Evolutionary conservation across 2,329 filamentous ascomycete genomes (phyloP).

Genomic region (Venturia asperata): DNA sequence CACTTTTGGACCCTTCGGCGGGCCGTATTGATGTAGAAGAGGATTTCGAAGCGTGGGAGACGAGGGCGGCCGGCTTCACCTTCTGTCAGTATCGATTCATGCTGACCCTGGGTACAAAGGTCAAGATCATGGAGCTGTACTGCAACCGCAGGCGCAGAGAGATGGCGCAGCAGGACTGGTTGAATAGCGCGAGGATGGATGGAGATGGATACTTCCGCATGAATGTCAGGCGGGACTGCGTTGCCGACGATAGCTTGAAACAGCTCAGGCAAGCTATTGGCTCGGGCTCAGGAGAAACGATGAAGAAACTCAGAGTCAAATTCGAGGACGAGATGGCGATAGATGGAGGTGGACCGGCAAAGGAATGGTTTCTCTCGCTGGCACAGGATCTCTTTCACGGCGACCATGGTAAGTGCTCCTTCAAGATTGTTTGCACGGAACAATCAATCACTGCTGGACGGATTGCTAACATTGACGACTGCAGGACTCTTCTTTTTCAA

Average conservation of each 20-base stretch:
- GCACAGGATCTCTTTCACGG: conserved; percentile 87
- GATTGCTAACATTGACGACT: background rate
- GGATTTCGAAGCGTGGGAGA: conserved; percentile 86
- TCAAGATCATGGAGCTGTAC: conserved; percentile 82
- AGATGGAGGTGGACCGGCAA: conserved; percentile 80
- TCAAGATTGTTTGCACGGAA: background rate
- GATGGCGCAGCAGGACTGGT: conserved; percentile 63
- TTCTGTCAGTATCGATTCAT: conserved; percentile 93
- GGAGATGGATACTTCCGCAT: conserved; percentile 77
- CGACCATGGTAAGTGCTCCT: conserved; percentile 61
- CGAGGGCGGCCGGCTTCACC: conserved; percentile 63
- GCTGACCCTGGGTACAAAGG: conserved; percentile 86
- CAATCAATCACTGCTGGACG: background rate
- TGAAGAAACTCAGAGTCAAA: conserved; percentile 79
- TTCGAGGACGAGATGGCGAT: conserved; percentile 87
- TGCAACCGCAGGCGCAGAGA: conserved; percentile 82
- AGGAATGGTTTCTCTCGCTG: conserved; percentile 90
- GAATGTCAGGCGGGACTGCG: conserved; percentile 71
- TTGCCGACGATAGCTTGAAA: conserved; percentile 81
- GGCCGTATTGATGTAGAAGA: conserved; percentile 61
- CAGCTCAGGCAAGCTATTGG: conserved; percentile 80
- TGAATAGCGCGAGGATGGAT: conserved; percentile 75
- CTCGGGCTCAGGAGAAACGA: conserved; percentile 73
- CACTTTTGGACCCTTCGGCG: conserved; percentile 64
- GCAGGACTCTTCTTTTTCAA: conserved; percentile 90